These are phyloP conservation scores for Inga laurina DNA, from an alignment of 306 rosid genomes.

Conservation along the genomic window DNA sequence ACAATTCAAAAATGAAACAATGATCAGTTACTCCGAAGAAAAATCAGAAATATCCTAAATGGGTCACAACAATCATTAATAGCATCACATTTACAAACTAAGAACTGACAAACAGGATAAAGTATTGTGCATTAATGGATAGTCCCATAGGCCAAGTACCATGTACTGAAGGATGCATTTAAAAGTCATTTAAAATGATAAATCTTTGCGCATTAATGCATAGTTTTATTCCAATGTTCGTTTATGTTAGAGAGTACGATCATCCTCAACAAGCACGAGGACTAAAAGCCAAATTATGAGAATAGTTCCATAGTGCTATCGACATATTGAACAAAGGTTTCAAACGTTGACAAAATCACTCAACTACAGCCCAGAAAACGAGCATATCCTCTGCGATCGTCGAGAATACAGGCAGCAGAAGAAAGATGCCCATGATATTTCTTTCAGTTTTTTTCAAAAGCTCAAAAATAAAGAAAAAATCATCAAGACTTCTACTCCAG, in stretches of 20 bases:
- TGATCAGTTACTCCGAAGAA: not conserved
- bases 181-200: not conserved
- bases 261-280: not conserved
- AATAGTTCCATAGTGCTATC: not conserved
- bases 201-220: not conserved
- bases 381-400: conserved; percentile 1
- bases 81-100: not conserved
- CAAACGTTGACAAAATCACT: not conserved
- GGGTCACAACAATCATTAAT: not conserved
- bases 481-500: not conserved
- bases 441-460: too few species aligned
- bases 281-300: not conserved
- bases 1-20: not conserved
- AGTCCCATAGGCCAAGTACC: not conserved
- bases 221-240: not conserved
- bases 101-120: not conserved
- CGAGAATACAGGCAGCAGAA: not conserved
- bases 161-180: not conserved
- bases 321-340: not conserved
- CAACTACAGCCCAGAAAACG: not conserved
- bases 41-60: not conserved
- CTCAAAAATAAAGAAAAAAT: not conserved
- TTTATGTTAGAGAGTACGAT: not conserved
- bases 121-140: not conserved
- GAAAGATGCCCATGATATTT: not conserved